Conservation (phyloP, 139 green algal genomes). For the Chlorella sp. region DNA sequence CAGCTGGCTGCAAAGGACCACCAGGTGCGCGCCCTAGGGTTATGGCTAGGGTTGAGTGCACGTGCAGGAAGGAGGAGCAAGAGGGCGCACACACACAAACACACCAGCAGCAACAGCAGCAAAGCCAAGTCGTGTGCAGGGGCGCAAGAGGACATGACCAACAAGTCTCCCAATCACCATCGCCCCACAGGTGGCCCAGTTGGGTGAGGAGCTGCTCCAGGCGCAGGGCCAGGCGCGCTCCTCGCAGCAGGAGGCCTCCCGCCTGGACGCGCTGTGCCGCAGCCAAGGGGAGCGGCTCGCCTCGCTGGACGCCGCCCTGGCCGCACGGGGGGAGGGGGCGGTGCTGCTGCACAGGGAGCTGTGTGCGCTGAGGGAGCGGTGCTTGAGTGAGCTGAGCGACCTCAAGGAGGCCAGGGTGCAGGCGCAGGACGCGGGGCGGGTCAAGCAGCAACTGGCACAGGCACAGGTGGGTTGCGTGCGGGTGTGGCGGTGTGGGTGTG, state of each 20-base stretch:
- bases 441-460: constrained; percentile 20
- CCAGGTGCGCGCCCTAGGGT: constrained; percentile 13
- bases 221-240: background rate
- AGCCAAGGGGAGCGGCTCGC: constrained; percentile 19
- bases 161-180: too few species aligned
- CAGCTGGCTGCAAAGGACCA: constrained; percentile 11
- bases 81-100: too few species aligned
- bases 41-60: too few species aligned
- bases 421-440: constrained; percentile 11
- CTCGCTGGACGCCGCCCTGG: constrained; percentile 7
- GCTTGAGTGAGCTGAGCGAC: constrained; percentile 24
- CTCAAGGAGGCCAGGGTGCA: constrained; percentile 24
- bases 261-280: constrained; percentile 14
- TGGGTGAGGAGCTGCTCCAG: background rate
- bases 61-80: too few species aligned
- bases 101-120: too few species aligned
- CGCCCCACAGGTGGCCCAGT: background rate
- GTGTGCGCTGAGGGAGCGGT: constrained; percentile 22
- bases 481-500: too few species aligned
- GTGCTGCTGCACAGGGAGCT: constrained; percentile 20
- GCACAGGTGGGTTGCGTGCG: too few species aligned
- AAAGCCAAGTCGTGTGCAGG: too few species aligned
- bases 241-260: background rate
- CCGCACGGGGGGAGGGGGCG: constrained; percentile 4
- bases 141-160: too few species aligned